phyloP scores from a whole-genome alignment of 2,329 filamentous ascomycete genomes.

The Rhynchosporium secalis region DNA sequence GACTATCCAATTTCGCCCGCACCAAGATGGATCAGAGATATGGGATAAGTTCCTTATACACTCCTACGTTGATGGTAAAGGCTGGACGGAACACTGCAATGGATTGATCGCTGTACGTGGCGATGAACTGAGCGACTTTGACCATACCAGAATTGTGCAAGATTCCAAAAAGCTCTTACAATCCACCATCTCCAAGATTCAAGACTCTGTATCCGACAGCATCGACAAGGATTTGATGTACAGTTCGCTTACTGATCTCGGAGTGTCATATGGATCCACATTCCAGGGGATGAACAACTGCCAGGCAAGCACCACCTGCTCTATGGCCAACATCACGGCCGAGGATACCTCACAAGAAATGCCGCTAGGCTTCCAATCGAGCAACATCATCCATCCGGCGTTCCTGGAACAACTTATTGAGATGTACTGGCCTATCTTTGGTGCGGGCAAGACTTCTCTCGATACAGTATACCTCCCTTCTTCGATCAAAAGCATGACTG shows the following conservation, averaged over 20 bases:
- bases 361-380: constrained; percentile 46
- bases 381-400: constrained; percentile 47
- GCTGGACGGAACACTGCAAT: constrained; percentile 59
- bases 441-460: constrained; percentile 38
- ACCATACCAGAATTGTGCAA: constrained; percentile 26
- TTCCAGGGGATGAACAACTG: constrained; percentile 54
- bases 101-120: constrained; percentile 49
- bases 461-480: constrained; percentile 48
- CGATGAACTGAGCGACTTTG: constrained; percentile 45
- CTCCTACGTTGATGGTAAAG: constrained; percentile 52
- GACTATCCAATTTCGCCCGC: constrained; percentile 48
- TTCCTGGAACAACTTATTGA: constrained; percentile 51
- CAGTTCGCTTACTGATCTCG: constrained; percentile 47
- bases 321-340: constrained; percentile 42
- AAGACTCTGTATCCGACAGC: constrained; percentile 32
- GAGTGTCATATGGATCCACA: constrained; percentile 51
- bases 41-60: constrained; percentile 60
- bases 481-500: constrained; percentile 43
- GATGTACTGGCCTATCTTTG: constrained; percentile 44
- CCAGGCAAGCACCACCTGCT: constrained; percentile 41
- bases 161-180: constrained; percentile 32
- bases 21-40: constrained; percentile 46
- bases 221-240: constrained; percentile 48
- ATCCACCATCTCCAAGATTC: constrained; percentile 40
- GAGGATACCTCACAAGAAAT: constrained; percentile 48